Evolutionary conservation across 345 rosid species (phyloP).

Genomic region (Rhodomyrtus tomentosa): DNA sequence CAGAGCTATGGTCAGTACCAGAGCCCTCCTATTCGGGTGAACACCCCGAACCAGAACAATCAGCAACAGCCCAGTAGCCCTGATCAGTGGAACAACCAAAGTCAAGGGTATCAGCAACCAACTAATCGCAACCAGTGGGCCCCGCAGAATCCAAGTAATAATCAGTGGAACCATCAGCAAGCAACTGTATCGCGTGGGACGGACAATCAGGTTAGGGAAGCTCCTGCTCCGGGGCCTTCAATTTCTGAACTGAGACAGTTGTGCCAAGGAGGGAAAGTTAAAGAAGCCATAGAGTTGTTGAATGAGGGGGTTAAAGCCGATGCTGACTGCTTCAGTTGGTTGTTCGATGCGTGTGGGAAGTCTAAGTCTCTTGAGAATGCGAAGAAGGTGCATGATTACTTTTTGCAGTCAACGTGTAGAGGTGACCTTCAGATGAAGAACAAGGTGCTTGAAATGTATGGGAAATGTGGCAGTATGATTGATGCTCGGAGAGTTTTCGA

Average conservation of each 20-base stretch:
- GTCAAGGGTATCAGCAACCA: conserved; percentile 18
- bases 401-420: conserved; percentile 29
- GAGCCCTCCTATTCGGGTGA: background rate
- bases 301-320: conserved; percentile 27
- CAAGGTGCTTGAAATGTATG: conserved; percentile 31
- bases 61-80: conserved; percentile 10
- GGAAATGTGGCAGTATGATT: conserved; percentile 26
- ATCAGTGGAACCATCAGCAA: conserved; percentile 17
- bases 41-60: background rate
- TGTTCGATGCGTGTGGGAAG: conserved; percentile 18
- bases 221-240: conserved; percentile 3
- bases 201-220: background rate
- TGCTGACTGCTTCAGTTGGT: conserved; percentile 12
- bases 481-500: conserved; percentile 38
- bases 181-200: background rate
- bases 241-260: conserved; percentile 12
- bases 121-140: conserved; percentile 24
- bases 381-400: conserved; percentile 30
- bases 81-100: conserved; percentile 20
- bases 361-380: conserved; percentile 24
- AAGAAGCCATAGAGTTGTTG: conserved; percentile 33
- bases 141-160: conserved; percentile 22
- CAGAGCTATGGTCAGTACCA: conserved; percentile 1
- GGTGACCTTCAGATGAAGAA: conserved; percentile 22
- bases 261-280: conserved; percentile 27